phyloP scores from a whole-genome alignment of 2,329 filamentous ascomycete species.

The Hypoxylon sp. region DNA sequence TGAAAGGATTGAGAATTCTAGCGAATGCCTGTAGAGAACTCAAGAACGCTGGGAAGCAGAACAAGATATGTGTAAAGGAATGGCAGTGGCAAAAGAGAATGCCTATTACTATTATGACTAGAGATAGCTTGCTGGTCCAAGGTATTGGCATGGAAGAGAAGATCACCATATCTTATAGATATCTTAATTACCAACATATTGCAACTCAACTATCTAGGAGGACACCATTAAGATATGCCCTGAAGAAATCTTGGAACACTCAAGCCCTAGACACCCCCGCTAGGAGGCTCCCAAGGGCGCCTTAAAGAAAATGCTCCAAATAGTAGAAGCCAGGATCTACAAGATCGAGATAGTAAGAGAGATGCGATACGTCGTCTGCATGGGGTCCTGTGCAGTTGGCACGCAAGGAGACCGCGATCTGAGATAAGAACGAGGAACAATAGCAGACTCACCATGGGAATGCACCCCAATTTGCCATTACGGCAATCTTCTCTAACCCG shows the following conservation, averaged over 20 bases:
- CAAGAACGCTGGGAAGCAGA: conserved; percentile 56
- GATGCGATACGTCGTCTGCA: conserved; percentile 35
- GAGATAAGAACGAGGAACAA: conserved; percentile 49
- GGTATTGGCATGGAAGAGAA: conserved; percentile 54
- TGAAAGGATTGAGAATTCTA: conserved; percentile 53
- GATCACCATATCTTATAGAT: conserved; percentile 55
- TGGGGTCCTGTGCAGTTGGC: conserved; percentile 44
- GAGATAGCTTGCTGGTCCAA: conserved; percentile 46
- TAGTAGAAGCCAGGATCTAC: conserved; percentile 49
- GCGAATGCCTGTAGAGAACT: conserved; percentile 52
- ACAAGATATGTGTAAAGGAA: conserved; percentile 57
- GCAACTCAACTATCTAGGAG: conserved; percentile 41
- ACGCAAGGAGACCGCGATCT: conserved; percentile 52
- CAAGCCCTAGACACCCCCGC: conserved; percentile 46
- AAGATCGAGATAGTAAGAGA: conserved; percentile 38
- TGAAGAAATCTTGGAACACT: conserved; percentile 43
- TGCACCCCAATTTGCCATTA: conserved; percentile 52
- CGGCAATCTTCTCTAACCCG: conserved; percentile 35
- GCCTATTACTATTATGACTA: conserved; percentile 50
- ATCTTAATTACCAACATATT: conserved; percentile 36
- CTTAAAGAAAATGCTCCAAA: conserved; percentile 50
- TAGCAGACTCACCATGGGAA: conserved; percentile 52
- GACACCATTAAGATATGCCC: conserved; percentile 46
- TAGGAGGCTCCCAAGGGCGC: conserved; percentile 51
- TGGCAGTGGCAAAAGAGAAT: conserved; percentile 55